Evolutionary conservation across 139 green algal species (phyloP), one percentile per base, ranked within the genome.

Genomic region (Chlorella ohadii): DNA sequence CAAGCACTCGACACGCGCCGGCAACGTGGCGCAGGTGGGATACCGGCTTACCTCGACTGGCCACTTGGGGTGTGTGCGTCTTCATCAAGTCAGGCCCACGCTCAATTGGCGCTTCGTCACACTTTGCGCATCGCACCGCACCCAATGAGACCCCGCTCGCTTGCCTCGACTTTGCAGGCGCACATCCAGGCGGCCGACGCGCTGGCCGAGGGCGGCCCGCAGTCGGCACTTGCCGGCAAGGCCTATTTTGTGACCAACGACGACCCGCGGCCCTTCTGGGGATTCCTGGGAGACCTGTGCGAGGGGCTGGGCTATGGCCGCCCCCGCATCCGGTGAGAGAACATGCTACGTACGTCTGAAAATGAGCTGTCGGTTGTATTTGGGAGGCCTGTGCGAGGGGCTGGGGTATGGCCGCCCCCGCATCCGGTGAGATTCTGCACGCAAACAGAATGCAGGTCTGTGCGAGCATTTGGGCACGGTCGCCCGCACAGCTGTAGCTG

Each of bases 1-100:
- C n/a, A n/a, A n/a, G n/a, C n/a, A 98, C 89, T 97, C 93, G 78
- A 98, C 95, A 0, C 98, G 98, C 78, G 95, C 94, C 9, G 95
- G 94, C 81, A 98, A 98, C 79, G 94, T 98, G 38, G 95, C 95
- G 11, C 88, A 95, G 51, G 91, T 70, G 79, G 3, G 13, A 6
- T n/a, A n/a, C n/a, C n/a, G n/a, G n/a, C n/a, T n/a, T n/a, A n/a
- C n/a, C n/a, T n/a, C n/a, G n/a, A n/a, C n/a, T n/a, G n/a, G n/a
- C n/a, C n/a, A n/a, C n/a, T n/a, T n/a, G n/a, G n/a, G n/a, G n/a
- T n/a, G n/a, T n/a, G n/a, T n/a, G n/a, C n/a, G n/a, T n/a, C n/a
- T n/a, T n/a, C n/a, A n/a, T n/a, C n/a, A n/a, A n/a, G n/a, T n/a
- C n/a, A n/a, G n/a, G n/a, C n/a, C n/a, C n/a, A n/a, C n/a, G n/a